Percentiles rank a stretch among this genome's conserved stretches.
Evolutionary conservation across 208 protist species (phyloP).

Genomic region (Strigomonas oncopelti): DNA sequence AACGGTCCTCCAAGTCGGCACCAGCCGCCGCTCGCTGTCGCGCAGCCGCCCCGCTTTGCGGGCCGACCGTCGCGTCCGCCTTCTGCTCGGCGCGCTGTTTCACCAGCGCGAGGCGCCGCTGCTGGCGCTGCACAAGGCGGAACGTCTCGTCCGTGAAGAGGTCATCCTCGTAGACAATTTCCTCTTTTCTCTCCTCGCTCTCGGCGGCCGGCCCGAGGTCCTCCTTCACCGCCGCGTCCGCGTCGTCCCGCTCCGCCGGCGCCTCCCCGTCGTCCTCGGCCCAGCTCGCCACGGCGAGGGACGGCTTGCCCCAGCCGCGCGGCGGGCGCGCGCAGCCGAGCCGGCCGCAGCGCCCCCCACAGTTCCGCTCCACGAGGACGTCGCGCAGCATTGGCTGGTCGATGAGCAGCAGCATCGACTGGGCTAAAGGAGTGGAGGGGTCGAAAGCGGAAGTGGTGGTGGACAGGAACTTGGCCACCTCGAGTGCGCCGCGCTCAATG

Average conservation of each 20-base stretch:
- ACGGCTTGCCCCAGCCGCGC: constrained; percentile 12
- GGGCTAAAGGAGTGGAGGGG: constrained; percentile 22
- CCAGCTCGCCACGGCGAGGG: constrained; percentile 16
- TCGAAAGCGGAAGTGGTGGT: constrained; percentile 41
- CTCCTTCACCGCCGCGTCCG: not conserved
- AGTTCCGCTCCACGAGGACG: constrained; percentile 70
- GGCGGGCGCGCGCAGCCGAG: constrained; percentile 53
- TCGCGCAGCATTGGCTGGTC: constrained; percentile 50
- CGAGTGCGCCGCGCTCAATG: constrained; percentile 50
- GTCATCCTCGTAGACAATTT: constrained; percentile 68
- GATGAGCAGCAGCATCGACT: constrained; percentile 56
- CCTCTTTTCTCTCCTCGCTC: constrained; percentile 19
- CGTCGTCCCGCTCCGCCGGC: constrained; percentile 12
- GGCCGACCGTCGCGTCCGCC: not conserved
- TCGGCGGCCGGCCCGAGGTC: not conserved
- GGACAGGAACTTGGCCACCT: constrained; percentile 56
- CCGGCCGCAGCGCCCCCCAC: constrained; percentile 50
- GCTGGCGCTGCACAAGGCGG: constrained; percentile 40
- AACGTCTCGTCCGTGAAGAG: constrained; percentile 53
- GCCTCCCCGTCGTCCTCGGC: not conserved
- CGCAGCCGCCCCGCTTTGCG: not conserved
- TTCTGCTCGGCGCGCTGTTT: constrained; percentile 13
- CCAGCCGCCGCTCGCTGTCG: constrained; percentile 18
- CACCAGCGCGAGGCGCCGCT: constrained; percentile 25
- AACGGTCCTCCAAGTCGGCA: constrained; percentile 41